phyloP scores from a whole-genome alignment of 1,139 yeast species.

The Hanseniaspora gamundiae region DNA sequence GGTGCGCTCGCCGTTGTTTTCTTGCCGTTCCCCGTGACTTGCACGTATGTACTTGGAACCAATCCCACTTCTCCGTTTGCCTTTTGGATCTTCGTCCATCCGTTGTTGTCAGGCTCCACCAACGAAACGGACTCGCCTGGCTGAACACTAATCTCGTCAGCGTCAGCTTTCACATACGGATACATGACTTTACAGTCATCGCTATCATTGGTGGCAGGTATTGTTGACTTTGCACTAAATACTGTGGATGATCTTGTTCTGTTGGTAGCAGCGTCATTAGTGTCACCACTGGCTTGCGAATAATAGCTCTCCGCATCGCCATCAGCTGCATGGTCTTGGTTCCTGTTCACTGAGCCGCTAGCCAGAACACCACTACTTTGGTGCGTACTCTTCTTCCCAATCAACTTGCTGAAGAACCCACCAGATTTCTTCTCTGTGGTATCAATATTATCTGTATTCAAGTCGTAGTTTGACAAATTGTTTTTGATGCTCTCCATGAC shows the following conservation, averaged over 20 bases:
- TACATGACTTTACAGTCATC: slow-evolving; percentile 39
- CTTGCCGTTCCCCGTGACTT: slow-evolving; percentile 25
- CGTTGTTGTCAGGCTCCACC: slow-evolving; percentile 65
- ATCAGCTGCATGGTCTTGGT: not conserved
- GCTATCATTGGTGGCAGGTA: not conserved
- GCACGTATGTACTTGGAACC: slow-evolving; percentile 81
- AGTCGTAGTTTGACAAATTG: slow-evolving; percentile 33
- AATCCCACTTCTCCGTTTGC: slow-evolving; percentile 46
- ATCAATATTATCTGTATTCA: slow-evolving; percentile 52
- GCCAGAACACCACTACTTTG: not conserved
- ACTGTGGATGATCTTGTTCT: slow-evolving; percentile 6
- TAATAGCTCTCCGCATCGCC: not conserved
- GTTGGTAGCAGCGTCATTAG: slow-evolving; percentile 11
- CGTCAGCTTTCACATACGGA: slow-evolving; percentile 56
- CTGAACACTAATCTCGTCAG: slow-evolving; percentile 55
- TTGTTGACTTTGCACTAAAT: slow-evolving; percentile 2
- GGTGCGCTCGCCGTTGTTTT: slow-evolving; percentile 33
- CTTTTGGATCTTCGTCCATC: slow-evolving; percentile 65
- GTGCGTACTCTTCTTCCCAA: not conserved
- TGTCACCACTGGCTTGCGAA: slow-evolving; percentile 9
- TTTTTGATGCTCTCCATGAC: slow-evolving; percentile 83
- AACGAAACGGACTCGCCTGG: slow-evolving; percentile 54
- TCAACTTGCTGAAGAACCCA: slow-evolving; percentile 36
- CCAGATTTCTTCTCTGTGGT: slow-evolving; percentile 46
- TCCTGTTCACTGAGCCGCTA: slow-evolving; percentile 2